Evolutionary conservation across 2,329 filamentous ascomycete species (phyloP).

Genomic region (Epichloe sp.): DNA sequence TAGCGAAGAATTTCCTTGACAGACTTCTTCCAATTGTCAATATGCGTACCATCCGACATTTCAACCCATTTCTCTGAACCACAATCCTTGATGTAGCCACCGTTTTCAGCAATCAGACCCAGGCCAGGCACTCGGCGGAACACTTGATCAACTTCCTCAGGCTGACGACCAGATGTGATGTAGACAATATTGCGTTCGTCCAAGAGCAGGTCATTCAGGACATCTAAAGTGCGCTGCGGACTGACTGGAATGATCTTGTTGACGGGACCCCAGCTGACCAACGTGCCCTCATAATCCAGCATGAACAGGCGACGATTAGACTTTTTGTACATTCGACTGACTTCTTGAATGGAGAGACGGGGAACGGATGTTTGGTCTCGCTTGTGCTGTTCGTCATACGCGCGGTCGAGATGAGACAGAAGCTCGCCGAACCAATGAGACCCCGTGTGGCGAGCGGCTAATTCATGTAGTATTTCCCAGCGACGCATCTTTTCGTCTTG

Average conservation of each 20-base stretch:
- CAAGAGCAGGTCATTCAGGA: slow-evolving; percentile 66
- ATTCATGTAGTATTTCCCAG: slow-evolving; percentile 60
- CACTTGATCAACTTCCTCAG: slow-evolving; percentile 75
- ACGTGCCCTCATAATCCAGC: slow-evolving; percentile 84
- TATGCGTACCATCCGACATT: slow-evolving; percentile 59
- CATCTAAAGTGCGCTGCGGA: slow-evolving; percentile 68
- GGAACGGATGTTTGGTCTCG: slow-evolving; percentile 80
- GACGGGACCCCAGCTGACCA: slow-evolving; percentile 76
- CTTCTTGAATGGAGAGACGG: slow-evolving; percentile 55
- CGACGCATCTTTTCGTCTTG: slow-evolving; percentile 59
- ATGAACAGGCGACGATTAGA: slow-evolving; percentile 67
- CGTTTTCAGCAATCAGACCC: slow-evolving; percentile 88
- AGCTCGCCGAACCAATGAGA: slow-evolving; percentile 77
- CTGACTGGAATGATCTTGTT: slow-evolving; percentile 76
- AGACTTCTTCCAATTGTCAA: slow-evolving; percentile 68
- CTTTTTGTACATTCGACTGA: slow-evolving; percentile 53
- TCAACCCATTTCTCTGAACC: slow-evolving; percentile 59
- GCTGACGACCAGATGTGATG: slow-evolving; percentile 81
- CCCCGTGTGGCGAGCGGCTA: slow-evolving; percentile 71
- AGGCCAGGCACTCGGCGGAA: slow-evolving; percentile 75
- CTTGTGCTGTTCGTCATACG: slow-evolving; percentile 71
- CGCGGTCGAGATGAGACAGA: slow-evolving; percentile 53
- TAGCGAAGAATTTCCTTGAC: slow-evolving; percentile 76
- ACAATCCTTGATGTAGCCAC: slow-evolving; percentile 72
- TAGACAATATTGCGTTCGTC: slow-evolving; percentile 80